Percentiles rank a stretch among this genome's conserved stretches.
Conservation (phyloP, 345 rosid species). For the Corymbia maculata region DNA sequence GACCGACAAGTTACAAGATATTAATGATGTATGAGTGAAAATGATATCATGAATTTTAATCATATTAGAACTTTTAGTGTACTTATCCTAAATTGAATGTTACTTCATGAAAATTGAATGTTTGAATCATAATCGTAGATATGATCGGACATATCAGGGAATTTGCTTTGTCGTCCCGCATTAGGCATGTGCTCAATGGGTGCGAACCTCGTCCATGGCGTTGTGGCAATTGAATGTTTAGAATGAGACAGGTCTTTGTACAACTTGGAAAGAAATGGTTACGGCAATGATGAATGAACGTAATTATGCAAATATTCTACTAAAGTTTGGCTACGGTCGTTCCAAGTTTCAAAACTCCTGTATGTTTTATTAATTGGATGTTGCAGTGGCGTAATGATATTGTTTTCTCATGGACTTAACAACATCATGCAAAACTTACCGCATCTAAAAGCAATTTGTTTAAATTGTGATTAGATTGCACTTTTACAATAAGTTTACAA, state of each 20-base stretch:
- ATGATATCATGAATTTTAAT: too few species aligned
- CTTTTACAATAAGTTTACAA: too few species aligned
- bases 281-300: background rate
- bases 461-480: too few species aligned
- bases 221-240: background rate
- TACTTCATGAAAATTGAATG: too few species aligned
- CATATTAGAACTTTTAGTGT: too few species aligned
- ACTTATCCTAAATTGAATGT: too few species aligned
- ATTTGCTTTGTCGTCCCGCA: too few species aligned
- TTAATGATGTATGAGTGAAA: too few species aligned
- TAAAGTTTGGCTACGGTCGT: background rate
- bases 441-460: background rate
- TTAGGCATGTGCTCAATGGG: too few species aligned
- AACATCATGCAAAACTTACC: background rate
- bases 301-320: background rate
- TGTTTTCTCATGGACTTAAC: background rate
- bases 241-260: background rate
- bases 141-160: too few species aligned
- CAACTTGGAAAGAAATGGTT: background rate
- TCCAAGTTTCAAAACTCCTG: background rate
- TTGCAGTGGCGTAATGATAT: background rate
- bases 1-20: too few species aligned
- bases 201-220: rapidly evolving
- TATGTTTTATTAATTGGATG: background rate
- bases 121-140: too few species aligned